A percentile compares a stretch with the other conserved stretches of the same genome.
These are phyloP conservation scores for Arthroderma uncinatum DNA, from an alignment of 2,329 filamentous ascomycete genomes.

Conservation along the genomic window DNA sequence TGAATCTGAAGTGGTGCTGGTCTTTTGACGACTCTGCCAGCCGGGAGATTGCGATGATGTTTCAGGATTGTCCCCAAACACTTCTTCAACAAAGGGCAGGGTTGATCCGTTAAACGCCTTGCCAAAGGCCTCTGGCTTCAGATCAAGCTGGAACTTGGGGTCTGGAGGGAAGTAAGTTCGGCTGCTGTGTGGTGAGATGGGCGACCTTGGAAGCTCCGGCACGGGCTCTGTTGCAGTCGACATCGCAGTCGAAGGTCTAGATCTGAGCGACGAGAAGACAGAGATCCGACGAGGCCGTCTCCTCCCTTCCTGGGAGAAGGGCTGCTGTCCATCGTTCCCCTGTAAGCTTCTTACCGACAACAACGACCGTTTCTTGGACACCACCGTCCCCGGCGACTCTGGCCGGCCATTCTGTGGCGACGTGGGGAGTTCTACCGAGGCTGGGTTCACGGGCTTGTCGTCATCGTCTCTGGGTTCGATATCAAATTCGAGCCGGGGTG, in stretches of 20 bases:
- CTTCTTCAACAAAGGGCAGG: background rate
- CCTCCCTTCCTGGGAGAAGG: background rate
- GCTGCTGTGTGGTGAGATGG: background rate
- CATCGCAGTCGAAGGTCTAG: background rate
- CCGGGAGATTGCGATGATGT: background rate
- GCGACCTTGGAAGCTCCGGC: background rate
- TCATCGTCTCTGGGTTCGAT: background rate
- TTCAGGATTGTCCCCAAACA: background rate
- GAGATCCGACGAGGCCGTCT: background rate
- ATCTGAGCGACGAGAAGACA: background rate
- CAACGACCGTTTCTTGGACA: conserved; percentile 5
- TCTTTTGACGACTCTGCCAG: background rate
- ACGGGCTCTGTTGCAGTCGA: background rate
- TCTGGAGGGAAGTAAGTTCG: background rate
- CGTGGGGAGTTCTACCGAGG: background rate
- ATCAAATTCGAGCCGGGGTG: background rate
- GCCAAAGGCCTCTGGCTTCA: background rate
- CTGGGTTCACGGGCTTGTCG: background rate
- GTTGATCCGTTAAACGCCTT: background rate
- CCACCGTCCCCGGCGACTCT: background rate
- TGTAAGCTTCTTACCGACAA: background rate
- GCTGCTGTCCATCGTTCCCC: background rate
- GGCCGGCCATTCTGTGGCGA: conserved; percentile 1
- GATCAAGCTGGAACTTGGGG: background rate
- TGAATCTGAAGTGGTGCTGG: background rate